These are phyloP conservation scores for Colletotrichum orchidophilum DNA, from an alignment of 2,329 filamentous ascomycete species.

Conservation along the genomic window DNA sequence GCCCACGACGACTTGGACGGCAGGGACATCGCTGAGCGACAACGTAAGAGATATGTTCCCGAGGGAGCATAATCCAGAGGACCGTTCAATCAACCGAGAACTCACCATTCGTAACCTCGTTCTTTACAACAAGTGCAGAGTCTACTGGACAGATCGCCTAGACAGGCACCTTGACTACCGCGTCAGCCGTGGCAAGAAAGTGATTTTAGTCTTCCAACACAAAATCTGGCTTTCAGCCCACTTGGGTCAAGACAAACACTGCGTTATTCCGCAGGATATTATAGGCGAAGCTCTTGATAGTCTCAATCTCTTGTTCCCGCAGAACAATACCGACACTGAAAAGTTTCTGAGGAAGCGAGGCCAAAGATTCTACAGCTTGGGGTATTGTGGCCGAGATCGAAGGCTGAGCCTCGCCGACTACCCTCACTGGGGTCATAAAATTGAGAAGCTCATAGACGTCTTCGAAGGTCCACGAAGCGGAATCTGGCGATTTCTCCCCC, in stretches of 20 bases:
- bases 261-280: background rate
- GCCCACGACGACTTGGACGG: background rate
- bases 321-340: background rate
- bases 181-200: background rate
- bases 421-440: background rate
- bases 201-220: background rate
- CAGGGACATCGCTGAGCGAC: background rate
- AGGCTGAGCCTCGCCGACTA: background rate
- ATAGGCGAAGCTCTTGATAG: background rate
- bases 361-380: background rate
- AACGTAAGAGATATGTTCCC: background rate
- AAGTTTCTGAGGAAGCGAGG: background rate
- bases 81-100: background rate
- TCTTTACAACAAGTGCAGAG: background rate
- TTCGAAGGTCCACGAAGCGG: background rate
- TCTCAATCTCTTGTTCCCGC: background rate
- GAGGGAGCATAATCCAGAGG: too few species aligned
- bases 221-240: slow-evolving; percentile 7
- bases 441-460: slow-evolving; percentile 11
- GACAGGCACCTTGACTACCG: background rate
- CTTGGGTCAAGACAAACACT: background rate
- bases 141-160: background rate
- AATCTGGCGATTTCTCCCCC: background rate
- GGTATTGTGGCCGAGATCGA: background rate
- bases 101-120: background rate